Percentiles rank a stretch among this genome's conserved stretches.
Conservation (phyloP, 495 filamentous ascomycete species). For the Zalerion maritima region DNA sequence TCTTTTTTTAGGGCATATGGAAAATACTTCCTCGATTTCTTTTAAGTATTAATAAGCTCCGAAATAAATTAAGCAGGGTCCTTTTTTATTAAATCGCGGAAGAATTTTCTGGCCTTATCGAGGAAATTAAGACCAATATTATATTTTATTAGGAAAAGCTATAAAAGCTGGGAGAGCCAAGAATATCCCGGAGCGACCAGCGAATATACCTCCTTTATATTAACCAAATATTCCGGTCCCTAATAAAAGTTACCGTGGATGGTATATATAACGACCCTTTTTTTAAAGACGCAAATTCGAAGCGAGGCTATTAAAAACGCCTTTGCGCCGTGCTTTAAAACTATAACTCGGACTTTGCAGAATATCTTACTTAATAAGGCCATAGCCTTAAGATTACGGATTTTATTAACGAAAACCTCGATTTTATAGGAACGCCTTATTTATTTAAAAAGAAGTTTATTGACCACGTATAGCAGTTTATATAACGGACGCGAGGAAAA, state of each 20-base stretch:
- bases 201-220: constrained; percentile 30
- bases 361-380: constrained; percentile 24
- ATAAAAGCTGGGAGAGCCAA: constrained; percentile 23
- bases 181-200: constrained; percentile 29
- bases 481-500: constrained; percentile 23
- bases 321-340: constrained; percentile 37
- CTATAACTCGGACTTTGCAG: constrained; percentile 31
- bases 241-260: constrained; percentile 31
- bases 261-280: constrained; percentile 38
- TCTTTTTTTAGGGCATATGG: constrained; percentile 29
- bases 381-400: constrained; percentile 18
- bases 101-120: constrained; percentile 34
- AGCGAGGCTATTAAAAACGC: constrained; percentile 19
- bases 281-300: constrained; percentile 23
- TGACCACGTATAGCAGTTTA: constrained; percentile 21
- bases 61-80: constrained; percentile 30
- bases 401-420: constrained; percentile 2
- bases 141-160: constrained; percentile 14
- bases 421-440: constrained; percentile 8
- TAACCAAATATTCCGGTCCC: constrained; percentile 27
- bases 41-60: constrained; percentile 31
- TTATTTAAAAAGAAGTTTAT: constrained; percentile 23
- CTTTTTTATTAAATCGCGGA: constrained; percentile 31
- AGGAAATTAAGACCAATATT: constrained; percentile 27
- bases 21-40: constrained; percentile 14